phyloP scores from a whole-genome alignment of 371 early-diverging fungal genomes.

The Choanephora cucurbitarum region DNA sequence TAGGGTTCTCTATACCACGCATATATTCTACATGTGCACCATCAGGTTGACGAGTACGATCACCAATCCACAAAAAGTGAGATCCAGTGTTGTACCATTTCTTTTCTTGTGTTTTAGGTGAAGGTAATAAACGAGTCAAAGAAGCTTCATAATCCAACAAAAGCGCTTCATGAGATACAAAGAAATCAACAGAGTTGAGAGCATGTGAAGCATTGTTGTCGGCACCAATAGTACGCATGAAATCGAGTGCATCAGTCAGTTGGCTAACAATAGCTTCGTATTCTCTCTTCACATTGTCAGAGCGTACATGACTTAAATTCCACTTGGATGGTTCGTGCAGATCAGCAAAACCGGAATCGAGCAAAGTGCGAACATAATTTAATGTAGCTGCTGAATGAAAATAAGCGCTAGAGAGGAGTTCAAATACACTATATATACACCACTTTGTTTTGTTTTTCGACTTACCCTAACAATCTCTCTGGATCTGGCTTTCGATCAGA shows the following conservation, averaged over 20 bases:
- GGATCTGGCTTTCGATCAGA: slow-evolving; percentile 92
- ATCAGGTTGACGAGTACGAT: slow-evolving; percentile 93
- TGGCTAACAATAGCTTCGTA: slow-evolving; percentile 88
- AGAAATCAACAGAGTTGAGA: slow-evolving; percentile 81
- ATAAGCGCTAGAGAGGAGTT: slow-evolving; percentile 74
- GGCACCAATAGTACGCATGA: slow-evolving; percentile 90
- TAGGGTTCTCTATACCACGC: slow-evolving; percentile 92
- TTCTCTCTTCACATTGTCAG: slow-evolving; percentile 76
- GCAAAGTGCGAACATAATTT: slow-evolving; percentile 90
- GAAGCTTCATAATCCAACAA: slow-evolving; percentile 89
- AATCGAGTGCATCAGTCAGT: slow-evolving; percentile 86
- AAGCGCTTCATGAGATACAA: slow-evolving; percentile 94
- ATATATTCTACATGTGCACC: slow-evolving; percentile 97
- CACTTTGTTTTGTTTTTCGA: background rate
- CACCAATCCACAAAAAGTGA: slow-evolving; percentile 98
- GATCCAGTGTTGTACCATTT: slow-evolving; percentile 73
- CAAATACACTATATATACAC: background rate
- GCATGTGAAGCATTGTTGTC: slow-evolving; percentile 43
- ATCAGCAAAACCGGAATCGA: slow-evolving; percentile 85
- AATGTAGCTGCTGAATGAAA: slow-evolving; percentile 97
- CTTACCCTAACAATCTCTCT: slow-evolving; percentile 81
- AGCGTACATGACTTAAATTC: slow-evolving; percentile 89
- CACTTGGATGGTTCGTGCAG: slow-evolving; percentile 88
- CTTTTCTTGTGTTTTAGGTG: slow-evolving; percentile 42
- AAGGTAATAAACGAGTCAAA: slow-evolving; percentile 69